These are phyloP conservation scores for Parmelia sp. DNA, from an alignment of 495 filamentous ascomycete genomes.

Conservation along the genomic window DNA sequence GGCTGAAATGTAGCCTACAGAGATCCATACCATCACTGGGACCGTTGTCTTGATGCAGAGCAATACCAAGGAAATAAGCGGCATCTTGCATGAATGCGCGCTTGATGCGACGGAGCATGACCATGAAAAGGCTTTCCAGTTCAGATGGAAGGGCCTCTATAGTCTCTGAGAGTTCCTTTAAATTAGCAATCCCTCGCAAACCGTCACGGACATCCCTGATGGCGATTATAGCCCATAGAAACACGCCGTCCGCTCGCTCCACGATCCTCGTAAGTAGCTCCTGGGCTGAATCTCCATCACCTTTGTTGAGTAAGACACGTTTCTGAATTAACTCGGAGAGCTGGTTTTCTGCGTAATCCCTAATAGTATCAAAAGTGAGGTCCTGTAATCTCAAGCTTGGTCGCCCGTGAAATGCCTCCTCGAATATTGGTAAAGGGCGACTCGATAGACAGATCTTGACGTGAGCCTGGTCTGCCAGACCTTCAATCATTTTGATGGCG, in stretches of 20 bases:
- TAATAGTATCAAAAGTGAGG: conserved; percentile 8
- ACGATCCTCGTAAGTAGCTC: background rate
- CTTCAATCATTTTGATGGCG: conserved; percentile 24
- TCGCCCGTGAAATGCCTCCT: conserved; percentile 30
- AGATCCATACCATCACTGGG: background rate
- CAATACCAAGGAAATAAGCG: conserved; percentile 11
- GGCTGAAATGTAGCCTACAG: conserved; percentile 4
- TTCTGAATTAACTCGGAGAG: conserved; percentile 6
- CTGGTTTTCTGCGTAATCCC: background rate
- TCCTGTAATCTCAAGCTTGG: conserved; percentile 18
- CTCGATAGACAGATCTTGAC: conserved; percentile 48
- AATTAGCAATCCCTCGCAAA: background rate
- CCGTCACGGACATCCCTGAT: conserved; percentile 7
- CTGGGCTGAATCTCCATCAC: background rate
- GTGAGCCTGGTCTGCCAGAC: conserved; percentile 19
- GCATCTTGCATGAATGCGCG: conserved; percentile 9
- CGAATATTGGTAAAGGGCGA: conserved; percentile 42
- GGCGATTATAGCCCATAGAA: conserved; percentile 12
- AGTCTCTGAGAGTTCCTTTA: conserved; percentile 5
- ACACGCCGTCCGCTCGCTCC: conserved; percentile 4
- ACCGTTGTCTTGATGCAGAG: background rate
- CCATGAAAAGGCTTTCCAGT: conserved; percentile 9
- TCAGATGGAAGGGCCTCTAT: conserved; percentile 13
- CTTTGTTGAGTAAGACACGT: background rate
- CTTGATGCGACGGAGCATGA: conserved; percentile 13